Evolutionary conservation across 2,329 filamentous ascomycete species (phyloP), one percentile per base, ranked within the genome.

Genomic region (Hypoxylon rubiginosum): DNA sequence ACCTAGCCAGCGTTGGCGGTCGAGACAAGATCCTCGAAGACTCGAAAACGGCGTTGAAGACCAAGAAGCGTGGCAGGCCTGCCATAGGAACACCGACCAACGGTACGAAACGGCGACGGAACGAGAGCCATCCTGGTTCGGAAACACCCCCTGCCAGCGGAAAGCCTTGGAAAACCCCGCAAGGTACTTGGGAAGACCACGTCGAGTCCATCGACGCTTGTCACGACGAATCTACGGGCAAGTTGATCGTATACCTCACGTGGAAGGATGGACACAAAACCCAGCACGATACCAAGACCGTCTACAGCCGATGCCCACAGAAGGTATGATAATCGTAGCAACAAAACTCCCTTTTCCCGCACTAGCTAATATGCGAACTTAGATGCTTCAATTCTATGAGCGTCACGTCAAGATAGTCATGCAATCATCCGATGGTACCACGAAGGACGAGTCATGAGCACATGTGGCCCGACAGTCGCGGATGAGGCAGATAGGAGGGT

Each of bases 291-390:
- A 88, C 92, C 15, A 78, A 83, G 19, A 84, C 90, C 13, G 85
- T 94, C 7, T 92, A 94, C 73, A 85, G 89, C 73, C 90, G 93
- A 71, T 94, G 91, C 71, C 92, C 92, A 0, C 92, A 95, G 75
- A 92, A 90, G 85, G 91, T 91, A 77, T 60, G 80, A 64, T 52
- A 13, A 24, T 50, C 48, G 26, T 19, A 30, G 15, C 4, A 48
- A 4, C n/a, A 11, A 21, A 39, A 62, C 13, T 6, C 34, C 2
- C n/a, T 15, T 34, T 30, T 4, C 9, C 41, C 36, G 2, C 61
- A 48, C 10, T 32, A 8, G 39, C 58, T 67, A 39, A 54, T 41
- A 57, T 11, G 11, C 54, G 28, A 39, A 21, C 21, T 5, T 56
- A 89, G 86, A 88, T 89, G 84, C 79, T 89, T 9, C 82, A 82